These are phyloP conservation scores for Hypoxylon sp. DNA, from an alignment of 2,329 filamentous ascomycete genomes.

Conservation along the genomic window DNA sequence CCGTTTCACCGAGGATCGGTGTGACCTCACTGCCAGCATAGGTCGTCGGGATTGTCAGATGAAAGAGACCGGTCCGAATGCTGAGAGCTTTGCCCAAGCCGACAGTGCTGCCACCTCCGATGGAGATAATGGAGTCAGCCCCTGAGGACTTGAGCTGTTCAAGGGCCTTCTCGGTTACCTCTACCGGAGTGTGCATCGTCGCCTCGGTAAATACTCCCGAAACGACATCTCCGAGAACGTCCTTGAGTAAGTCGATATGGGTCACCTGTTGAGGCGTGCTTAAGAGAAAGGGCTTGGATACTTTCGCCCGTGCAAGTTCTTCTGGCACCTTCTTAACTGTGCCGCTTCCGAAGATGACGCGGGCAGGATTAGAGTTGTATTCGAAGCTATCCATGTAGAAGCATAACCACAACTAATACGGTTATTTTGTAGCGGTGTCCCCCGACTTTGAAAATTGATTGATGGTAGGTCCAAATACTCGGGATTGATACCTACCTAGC, in stretches of 20 bases:
- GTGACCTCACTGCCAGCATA: constrained; percentile 76
- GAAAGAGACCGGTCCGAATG: constrained; percentile 67
- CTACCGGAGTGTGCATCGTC: constrained; percentile 72
- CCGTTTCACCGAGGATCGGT: constrained; percentile 74
- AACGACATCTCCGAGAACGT: constrained; percentile 51
- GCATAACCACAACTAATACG: neutral
- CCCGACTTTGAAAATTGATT: neutral
- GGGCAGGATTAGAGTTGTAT: constrained; percentile 66
- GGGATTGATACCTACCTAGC: constrained; percentile 1
- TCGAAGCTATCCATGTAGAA: constrained; percentile 66
- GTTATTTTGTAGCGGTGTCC: neutral
- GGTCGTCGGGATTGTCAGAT: constrained; percentile 72
- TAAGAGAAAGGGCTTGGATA: constrained; percentile 68
- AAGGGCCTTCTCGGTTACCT: constrained; percentile 64
- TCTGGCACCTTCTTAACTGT: constrained; percentile 64
- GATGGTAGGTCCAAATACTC: neutral
- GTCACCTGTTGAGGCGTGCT: constrained; percentile 67
- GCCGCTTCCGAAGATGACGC: constrained; percentile 70
- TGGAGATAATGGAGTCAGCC: constrained; percentile 70
- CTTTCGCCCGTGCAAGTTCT: constrained; percentile 61
- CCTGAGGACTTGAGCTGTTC: constrained; percentile 59
- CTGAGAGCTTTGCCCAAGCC: constrained; percentile 73
- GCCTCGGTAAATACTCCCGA: constrained; percentile 65
- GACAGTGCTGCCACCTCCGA: constrained; percentile 74
- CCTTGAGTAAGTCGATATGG: constrained; percentile 56